Base-by-base conservation (phyloP, 176 grass and related monocot species). In the Poa pratensis region DNA sequence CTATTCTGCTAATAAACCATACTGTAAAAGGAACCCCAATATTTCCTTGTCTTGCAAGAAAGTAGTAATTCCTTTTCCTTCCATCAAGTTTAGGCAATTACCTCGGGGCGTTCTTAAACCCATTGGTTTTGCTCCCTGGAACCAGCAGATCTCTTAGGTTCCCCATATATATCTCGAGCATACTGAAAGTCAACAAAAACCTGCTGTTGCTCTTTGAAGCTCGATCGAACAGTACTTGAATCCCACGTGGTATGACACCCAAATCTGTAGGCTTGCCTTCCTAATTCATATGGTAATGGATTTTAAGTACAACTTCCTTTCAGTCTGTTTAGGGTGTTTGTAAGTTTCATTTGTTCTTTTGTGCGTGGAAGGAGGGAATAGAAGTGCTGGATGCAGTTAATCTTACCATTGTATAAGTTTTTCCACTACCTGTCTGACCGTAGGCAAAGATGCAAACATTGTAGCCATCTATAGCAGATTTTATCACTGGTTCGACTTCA, bases 101-200 rank as follows among this genome's bases (percentile, higher is more conserved):
- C 96, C 89, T 63, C 68, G 93, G 93, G 39, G 63, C 80, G 82
- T 98, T 95, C 60, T 87, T 92, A 71, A 93, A 53, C 24, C 73
- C 89, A 16, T 86, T 77, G 30, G 64, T 86, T 27, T 89, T 90
- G 59, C 75, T 86, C 60, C 64, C 26, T 80, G 89, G 84, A 87
- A 85, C 89, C 74, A 95, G 86, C 50, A 98, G 81, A 83, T 98
- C 96, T 92, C 88, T 87, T 78, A 98, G 76, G 76, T 87, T 94
- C 71, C 96, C 93, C 93, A 94, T 98, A 55, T 98, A 95, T 88
- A 98, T 98, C 88, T 98, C 96, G 5, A 98, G 93, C 96, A 98
- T 98, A 54, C 96, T 98, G 80, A 98, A 98, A 78, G 67, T 94
- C 88, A 98, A 94, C 80, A 89, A 72, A 84, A 95, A 91, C 73